phyloP scores from a whole-genome alignment of 2,329 filamentous ascomycete genomes.

The Penicillium sp. region DNA sequence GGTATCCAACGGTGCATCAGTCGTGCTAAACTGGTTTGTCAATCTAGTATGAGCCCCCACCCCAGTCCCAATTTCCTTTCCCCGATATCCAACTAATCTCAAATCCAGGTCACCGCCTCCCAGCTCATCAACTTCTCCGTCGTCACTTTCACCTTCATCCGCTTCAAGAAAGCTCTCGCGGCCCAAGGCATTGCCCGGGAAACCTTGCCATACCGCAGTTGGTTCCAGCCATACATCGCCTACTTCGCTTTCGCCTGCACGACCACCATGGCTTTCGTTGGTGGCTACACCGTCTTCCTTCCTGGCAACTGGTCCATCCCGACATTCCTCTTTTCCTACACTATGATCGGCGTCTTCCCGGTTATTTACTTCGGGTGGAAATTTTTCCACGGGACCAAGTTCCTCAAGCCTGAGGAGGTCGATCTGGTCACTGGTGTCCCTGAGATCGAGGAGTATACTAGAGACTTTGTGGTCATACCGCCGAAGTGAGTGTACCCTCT shows the following conservation, averaged over 20 bases:
- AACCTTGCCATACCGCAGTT: constrained; percentile 68
- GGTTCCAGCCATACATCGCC: constrained; percentile 69
- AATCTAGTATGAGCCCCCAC: constrained; percentile 50
- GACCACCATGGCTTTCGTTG: constrained; percentile 70
- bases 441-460: constrained; percentile 67
- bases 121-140: constrained; percentile 72
- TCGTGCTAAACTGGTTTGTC: constrained; percentile 72
- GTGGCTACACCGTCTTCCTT: constrained; percentile 74
- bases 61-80: neutral
- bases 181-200: constrained; percentile 68
- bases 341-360: constrained; percentile 71
- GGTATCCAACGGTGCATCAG: constrained; percentile 63
- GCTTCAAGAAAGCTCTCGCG: constrained; percentile 67
- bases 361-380: constrained; percentile 72
- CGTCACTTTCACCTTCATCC: constrained; percentile 69
- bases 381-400: constrained; percentile 62
- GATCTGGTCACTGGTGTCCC: constrained; percentile 64
- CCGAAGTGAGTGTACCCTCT: constrained; percentile 49
- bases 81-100: neutral
- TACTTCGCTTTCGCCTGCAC: constrained; percentile 65
- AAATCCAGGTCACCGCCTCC: constrained; percentile 62
- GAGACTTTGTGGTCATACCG: constrained; percentile 56
- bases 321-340: constrained; percentile 75
- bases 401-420: constrained; percentile 57
- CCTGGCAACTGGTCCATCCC: constrained; percentile 66